Evolutionary conservation across 2,329 filamentous ascomycete genomes (phyloP).

Genomic region (Aspergillus pseudoterreus): DNA sequence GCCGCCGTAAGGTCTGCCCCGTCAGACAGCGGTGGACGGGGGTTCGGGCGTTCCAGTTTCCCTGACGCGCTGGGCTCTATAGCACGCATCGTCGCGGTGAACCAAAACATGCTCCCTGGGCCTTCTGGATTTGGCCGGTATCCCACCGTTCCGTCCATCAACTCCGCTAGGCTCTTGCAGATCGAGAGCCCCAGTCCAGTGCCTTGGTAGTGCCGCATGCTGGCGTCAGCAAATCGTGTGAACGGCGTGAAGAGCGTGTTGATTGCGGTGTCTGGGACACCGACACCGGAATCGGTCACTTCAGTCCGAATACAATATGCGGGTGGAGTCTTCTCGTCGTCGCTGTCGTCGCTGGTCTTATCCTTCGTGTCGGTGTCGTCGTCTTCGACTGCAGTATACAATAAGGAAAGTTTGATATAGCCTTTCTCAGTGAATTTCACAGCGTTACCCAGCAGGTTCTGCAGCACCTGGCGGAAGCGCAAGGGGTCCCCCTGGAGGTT

Average conservation of each 20-base stretch:
- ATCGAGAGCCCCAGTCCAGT: slow-evolving; percentile 57
- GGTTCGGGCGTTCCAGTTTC: slow-evolving; percentile 16
- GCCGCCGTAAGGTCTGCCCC: slow-evolving; percentile 21
- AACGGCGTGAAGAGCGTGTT: slow-evolving; percentile 55
- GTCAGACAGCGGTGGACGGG: background rate
- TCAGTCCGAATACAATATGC: slow-evolving; percentile 49
- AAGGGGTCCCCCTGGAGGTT: slow-evolving; percentile 55
- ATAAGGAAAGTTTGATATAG: slow-evolving; percentile 45
- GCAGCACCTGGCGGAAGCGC: slow-evolving; percentile 59
- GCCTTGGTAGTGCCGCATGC: slow-evolving; percentile 53
- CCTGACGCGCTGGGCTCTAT: slow-evolving; percentile 28
- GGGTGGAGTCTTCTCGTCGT: slow-evolving; percentile 6
- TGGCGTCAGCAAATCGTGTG: slow-evolving; percentile 52
- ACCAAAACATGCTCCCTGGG: slow-evolving; percentile 52
- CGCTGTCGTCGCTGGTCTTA: background rate
- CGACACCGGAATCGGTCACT: slow-evolving; percentile 55
- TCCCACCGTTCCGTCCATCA: slow-evolving; percentile 55
- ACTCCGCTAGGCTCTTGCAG: slow-evolving; percentile 53
- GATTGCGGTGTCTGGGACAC: slow-evolving; percentile 45
- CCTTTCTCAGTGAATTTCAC: slow-evolving; percentile 60
- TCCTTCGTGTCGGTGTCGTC: slow-evolving; percentile 3
- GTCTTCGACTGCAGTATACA: slow-evolving; percentile 40
- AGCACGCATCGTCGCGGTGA: slow-evolving; percentile 44
- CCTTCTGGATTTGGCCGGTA: slow-evolving; percentile 44
- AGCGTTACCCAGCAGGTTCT: slow-evolving; percentile 60